Evolutionary conservation across 148 eudicot genomes (phyloP).

Genomic region (Rhododendron henanense): DNA sequence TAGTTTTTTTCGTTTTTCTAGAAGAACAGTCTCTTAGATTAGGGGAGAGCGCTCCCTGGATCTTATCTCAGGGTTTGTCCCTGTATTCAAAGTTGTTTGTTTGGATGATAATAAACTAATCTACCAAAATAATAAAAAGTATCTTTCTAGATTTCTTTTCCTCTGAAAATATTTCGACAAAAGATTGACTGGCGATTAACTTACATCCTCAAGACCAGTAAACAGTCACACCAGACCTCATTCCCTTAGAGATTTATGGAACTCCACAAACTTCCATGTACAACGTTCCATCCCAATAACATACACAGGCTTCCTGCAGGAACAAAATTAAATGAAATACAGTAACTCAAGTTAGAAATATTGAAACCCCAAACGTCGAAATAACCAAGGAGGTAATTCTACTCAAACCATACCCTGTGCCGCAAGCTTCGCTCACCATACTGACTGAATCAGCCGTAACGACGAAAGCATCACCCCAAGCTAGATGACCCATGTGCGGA

Average conservation of each 20-base stretch:
- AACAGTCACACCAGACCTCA: constrained; percentile 85
- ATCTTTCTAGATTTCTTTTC: neutral
- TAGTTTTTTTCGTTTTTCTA: neutral
- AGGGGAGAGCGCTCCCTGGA: neutral
- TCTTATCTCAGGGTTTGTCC: neutral
- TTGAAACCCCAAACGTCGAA: neutral
- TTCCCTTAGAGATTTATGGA: constrained; percentile 71
- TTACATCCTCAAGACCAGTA: constrained; percentile 96
- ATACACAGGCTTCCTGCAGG: constrained; percentile 88
- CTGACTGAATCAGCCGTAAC: constrained; percentile 94
- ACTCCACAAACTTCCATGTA: constrained; percentile 83
- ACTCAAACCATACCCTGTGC: constrained; percentile 75
- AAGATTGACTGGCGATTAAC: constrained; percentile 20
- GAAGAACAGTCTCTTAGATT: neutral
- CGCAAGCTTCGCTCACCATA: constrained; percentile 97
- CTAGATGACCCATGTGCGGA: constrained; percentile 95
- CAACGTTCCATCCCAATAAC: constrained; percentile 90
- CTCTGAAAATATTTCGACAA: neutral
- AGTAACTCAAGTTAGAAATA: neutral
- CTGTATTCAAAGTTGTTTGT: neutral
- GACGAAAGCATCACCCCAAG: constrained; percentile 95
- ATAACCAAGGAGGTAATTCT: neutral
- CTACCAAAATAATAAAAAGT: neutral
- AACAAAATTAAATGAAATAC: neutral
- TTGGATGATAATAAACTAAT: neutral